Evolutionary conservation across 2,329 filamentous ascomycete species (phyloP), one percentile per base, ranked within the genome.

Genomic region (Sporothrix brunneoviolacea): DNA sequence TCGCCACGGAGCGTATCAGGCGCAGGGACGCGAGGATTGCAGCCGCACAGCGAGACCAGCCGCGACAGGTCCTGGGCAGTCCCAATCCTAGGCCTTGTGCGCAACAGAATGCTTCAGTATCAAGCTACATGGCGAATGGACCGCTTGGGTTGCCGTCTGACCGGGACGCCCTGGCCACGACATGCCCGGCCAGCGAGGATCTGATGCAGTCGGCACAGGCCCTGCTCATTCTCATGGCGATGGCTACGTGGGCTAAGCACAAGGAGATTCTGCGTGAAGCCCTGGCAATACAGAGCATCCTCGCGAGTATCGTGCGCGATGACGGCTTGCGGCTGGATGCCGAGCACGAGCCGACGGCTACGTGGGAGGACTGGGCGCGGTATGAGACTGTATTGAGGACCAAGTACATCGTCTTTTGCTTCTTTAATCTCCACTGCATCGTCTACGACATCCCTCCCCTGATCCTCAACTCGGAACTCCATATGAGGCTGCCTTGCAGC

Each of bases 371-470:
- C 18, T 81, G 77, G 77, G 62, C 74, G 18, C 66, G 67, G n/a
- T 66, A 45, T 18, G 77, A 80, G 62, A 72, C 72, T 2, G 72
- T 70, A 51, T 70, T 71, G 57, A 70, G 75, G 49, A 80, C 76
- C 18, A 77, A 80, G 59, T 67, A 78, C 48, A 74, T 78, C 53
- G 73, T 55, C 16, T 56, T 79, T 52, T 75, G 79, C 61, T 72
- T 81, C 57, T 77, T 78, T 53, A 80, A 81, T 57, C 67, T 82
- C 2, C 79, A 82, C 54, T 78, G 74, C 30, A 78, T 82, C 48
- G 79, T 79, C 57, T 82, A 80, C 65, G 77, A 81, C 60, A 76
- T 80, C 13, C 76, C 78, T 24, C 78, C 79, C 0, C 65, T 79
- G 38, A 72, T 82, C 22, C 59, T 79, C 47, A 80, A 76, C 57